Conservation (phyloP, 495 filamentous ascomycete genomes). For the Aspergillus asperescens region DNA sequence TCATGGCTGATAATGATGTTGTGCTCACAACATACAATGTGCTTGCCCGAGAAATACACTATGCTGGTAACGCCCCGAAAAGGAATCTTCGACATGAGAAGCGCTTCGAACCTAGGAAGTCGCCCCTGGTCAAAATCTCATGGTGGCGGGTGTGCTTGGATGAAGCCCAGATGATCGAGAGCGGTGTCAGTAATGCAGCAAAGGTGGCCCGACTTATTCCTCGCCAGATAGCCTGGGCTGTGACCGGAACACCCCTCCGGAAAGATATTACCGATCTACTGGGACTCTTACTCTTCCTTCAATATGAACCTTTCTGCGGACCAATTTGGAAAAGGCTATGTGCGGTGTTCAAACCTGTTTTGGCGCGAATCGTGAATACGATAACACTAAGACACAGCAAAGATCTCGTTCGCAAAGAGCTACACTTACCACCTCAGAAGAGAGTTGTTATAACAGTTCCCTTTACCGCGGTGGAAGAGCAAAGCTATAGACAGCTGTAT, state of each 20-base stretch:
- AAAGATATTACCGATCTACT: constrained; percentile 64
- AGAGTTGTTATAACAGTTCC: constrained; percentile 83
- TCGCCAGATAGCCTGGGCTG: constrained; percentile 79
- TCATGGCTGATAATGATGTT: constrained; percentile 58
- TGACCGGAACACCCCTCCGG: constrained; percentile 87
- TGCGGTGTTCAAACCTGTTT: constrained; percentile 50
- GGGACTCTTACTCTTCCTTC: constrained; percentile 75
- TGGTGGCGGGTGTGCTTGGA: constrained; percentile 96
- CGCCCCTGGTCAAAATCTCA: constrained; percentile 68
- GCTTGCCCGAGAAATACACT: constrained; percentile 72
- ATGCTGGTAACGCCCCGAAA: constrained; percentile 56
- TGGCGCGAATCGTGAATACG: constrained; percentile 58
- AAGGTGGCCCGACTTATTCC: constrained; percentile 74
- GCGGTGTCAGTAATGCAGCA: constrained; percentile 76
- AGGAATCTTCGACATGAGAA: constrained; percentile 62
- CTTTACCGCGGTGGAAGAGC: constrained; percentile 82
- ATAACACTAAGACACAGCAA: constrained; percentile 86
- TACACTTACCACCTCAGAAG: constrained; percentile 63
- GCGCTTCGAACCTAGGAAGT: constrained; percentile 60
- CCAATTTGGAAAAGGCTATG: constrained; percentile 65
- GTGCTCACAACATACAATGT: constrained; percentile 84
- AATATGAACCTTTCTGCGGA: constrained; percentile 66
- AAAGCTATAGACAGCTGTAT: constrained; percentile 71
- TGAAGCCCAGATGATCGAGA: constrained; percentile 94
- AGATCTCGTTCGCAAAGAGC: constrained; percentile 65